Percentiles rank a stretch among this genome's conserved stretches.
phyloP scores from a whole-genome alignment of 805 yeast genomes.

The Pichia sporocuriosa region DNA sequence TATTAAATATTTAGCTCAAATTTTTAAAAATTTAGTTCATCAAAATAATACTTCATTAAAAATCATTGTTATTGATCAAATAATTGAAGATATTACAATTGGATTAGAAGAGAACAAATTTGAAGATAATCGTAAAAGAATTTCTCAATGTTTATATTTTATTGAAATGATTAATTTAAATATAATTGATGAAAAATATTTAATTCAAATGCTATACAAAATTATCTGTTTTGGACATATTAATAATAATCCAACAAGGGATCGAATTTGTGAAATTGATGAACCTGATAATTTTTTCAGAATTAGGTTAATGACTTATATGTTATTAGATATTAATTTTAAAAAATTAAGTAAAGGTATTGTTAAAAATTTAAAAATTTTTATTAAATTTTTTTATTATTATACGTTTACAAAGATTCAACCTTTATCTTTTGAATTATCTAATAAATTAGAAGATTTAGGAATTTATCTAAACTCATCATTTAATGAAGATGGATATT shows the following conservation, averaged over 20 bases:
- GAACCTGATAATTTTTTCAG: slow-evolving; percentile 65
- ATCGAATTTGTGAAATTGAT: slow-evolving; percentile 42
- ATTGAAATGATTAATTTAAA: slow-evolving; percentile 47
- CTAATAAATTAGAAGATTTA: slow-evolving; percentile 43
- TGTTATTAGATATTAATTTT: slow-evolving; percentile 31
- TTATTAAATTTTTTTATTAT: slow-evolving; percentile 62
- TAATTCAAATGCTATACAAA: slow-evolving; percentile 48
- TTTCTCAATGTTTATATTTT: slow-evolving; percentile 55
- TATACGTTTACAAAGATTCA: slow-evolving; percentile 54
- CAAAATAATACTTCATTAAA: slow-evolving; percentile 21
- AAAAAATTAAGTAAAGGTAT: slow-evolving; percentile 10
- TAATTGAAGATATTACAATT: slow-evolving; percentile 54
- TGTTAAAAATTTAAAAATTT: slow-evolving; percentile 28
- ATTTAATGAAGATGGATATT: slow-evolving; percentile 22
- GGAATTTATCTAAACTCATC: slow-evolving; percentile 6
- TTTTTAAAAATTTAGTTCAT: slow-evolving; percentile 36
- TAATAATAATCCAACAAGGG: slow-evolving; percentile 47
- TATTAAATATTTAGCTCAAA: slow-evolving; percentile 41
- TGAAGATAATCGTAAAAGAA: slow-evolving; percentile 49
- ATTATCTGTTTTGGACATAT: slow-evolving; percentile 63
- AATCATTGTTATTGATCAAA: slow-evolving; percentile 44
- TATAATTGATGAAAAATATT: slow-evolving; percentile 38
- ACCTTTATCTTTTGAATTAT: slow-evolving; percentile 48
- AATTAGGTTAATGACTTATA: slow-evolving; percentile 44
- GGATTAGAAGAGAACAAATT: slow-evolving; percentile 64